A percentile compares a stretch with the other conserved stretches of the same genome.
Evolutionary conservation across 2,329 filamentous ascomycete species (phyloP).

Genomic region (Phaeomoniella chlamydospora): DNA sequence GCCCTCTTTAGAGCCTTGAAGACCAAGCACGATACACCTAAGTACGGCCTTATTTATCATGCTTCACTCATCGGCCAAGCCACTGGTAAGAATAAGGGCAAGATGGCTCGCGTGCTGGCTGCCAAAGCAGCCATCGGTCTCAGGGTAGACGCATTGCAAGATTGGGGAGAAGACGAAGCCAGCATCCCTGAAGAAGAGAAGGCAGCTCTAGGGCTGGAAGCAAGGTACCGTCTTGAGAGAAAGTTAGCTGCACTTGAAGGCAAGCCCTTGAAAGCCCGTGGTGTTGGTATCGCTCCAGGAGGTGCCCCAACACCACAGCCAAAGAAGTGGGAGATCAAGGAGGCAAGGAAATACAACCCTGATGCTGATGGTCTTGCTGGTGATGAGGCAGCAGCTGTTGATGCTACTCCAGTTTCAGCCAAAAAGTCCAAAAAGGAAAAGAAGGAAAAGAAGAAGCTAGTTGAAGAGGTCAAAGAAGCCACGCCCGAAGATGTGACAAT

Average conservation of each 20-base stretch:
- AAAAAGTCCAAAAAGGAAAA: conserved; percentile 21
- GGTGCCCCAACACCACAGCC: conserved; percentile 47
- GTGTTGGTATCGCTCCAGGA: conserved; percentile 60
- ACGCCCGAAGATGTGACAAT: conserved; percentile 25
- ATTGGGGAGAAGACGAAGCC: conserved; percentile 54
- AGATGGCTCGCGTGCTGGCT: conserved; percentile 92
- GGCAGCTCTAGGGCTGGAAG: conserved; percentile 57
- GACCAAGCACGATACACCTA: conserved; percentile 98
- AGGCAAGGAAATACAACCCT: conserved; percentile 84
- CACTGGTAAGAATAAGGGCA: conserved; percentile 96
- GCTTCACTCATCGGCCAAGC: conserved; percentile 91
- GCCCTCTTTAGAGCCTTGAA: conserved; percentile 95
- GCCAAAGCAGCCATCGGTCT: conserved; percentile 88
- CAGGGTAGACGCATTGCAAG: conserved; percentile 77
- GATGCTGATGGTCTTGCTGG: conserved; percentile 76
- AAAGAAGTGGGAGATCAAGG: conserved; percentile 77
- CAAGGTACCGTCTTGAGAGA: conserved; percentile 32
- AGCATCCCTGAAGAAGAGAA: conserved; percentile 72
- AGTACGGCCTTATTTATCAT: conserved; percentile 92
- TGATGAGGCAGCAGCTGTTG: conserved; percentile 45
- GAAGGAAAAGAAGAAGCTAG: conserved; percentile 27
- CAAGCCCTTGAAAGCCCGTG: conserved; percentile 70
- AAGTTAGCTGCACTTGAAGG: conserved; percentile 56
- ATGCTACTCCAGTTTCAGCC: conserved; percentile 27
- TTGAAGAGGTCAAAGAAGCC: conserved; percentile 24